These are phyloP conservation scores for Pseudocercospora eumusae DNA, from an alignment of 2,329 filamentous ascomycete species.

Conservation along the genomic window DNA sequence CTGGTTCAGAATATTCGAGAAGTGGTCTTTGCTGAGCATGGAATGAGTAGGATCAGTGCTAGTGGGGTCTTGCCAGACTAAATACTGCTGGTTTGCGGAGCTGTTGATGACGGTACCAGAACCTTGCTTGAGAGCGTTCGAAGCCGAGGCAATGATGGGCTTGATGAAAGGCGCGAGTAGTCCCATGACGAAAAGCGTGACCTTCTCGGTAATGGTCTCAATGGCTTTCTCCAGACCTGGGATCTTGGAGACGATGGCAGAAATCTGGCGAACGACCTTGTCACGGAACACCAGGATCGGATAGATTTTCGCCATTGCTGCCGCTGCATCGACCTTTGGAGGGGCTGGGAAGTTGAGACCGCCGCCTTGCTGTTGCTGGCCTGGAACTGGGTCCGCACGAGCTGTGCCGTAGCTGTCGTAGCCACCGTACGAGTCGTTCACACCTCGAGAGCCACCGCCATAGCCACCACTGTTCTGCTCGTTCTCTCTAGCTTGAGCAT, in stretches of 20 bases:
- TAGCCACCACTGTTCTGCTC: conserved; percentile 23
- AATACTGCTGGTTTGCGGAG: conserved; percentile 53
- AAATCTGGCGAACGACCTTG: conserved; percentile 86
- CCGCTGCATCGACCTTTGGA: conserved; percentile 31
- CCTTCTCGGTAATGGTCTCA: conserved; percentile 88
- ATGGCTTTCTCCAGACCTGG: conserved; percentile 87
- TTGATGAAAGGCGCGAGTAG: conserved; percentile 88
- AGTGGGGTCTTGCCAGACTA: conserved; percentile 52
- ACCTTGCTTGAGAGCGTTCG: conserved; percentile 79
- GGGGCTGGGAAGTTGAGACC: conserved; percentile 37
- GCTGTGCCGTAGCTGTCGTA: conserved; percentile 26
- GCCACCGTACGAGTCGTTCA: conserved; percentile 27
- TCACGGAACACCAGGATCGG: conserved; percentile 93
- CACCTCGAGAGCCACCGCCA: conserved; percentile 20
- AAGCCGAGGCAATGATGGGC: conserved; percentile 85
- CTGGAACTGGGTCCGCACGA: conserved; percentile 18
- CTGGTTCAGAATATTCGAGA: conserved; percentile 53
- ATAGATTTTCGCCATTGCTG: conserved; percentile 69
- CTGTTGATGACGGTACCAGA: conserved; percentile 68
- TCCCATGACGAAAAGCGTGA: conserved; percentile 89
- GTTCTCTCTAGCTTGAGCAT: conserved; percentile 37
- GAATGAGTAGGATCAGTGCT: conserved; percentile 54
- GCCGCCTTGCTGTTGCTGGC: conserved; percentile 45
- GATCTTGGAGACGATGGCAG: conserved; percentile 82
- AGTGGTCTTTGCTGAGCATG: conserved; percentile 56